Evolutionary conservation across 1,139 yeast genomes (phyloP), one percentile per base, ranked within the genome.

Genomic region (Suhomyces maxii): DNA sequence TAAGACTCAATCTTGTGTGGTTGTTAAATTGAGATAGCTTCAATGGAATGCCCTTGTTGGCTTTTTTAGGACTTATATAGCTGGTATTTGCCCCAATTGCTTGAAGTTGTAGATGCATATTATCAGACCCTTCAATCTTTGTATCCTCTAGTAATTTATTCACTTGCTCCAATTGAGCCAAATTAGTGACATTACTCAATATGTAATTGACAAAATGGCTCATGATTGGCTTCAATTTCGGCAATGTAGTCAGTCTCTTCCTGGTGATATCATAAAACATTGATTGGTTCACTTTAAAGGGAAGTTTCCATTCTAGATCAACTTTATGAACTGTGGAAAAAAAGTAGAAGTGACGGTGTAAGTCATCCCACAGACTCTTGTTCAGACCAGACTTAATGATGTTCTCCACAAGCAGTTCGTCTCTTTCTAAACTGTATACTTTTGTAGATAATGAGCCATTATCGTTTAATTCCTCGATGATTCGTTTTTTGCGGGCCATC

Each of bases 401-500:
- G 39, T 37, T 48, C n/a, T 52, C 55, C 8, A 55, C 42, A 12
- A 47, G 37, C 7, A 39, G 43, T 13, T 36, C 38, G 41, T 53
- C 54, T 3, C 47, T 35, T 10, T 54, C 57, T 36, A 49, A 37
- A 5, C 50, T 34, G 40, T 45, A 51, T 5, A 43, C 39, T 39
- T 49, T 52, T n/a, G 44, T 40, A 3, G 48, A 48, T 9, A 26
- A 30, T 4, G 65, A 51, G 9, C 73, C 73, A 47, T 66, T 65
- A 44, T 66, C 68, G 47, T 58, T 60, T 47, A 69, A 56, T 49
- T 67, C 73, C 1, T 33, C 43, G 26, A 62, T 18, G 10, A 68
- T 37, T 31, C 46, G 39, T 3, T 41, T 38, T 39, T 55, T 56
- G 10, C 44, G 41, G 13, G 26, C 25, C 41, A 49, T 49, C 45